Evolutionary conservation across 257 asterid genomes (phyloP).

Genomic region (Solanum tarapatanum): DNA sequence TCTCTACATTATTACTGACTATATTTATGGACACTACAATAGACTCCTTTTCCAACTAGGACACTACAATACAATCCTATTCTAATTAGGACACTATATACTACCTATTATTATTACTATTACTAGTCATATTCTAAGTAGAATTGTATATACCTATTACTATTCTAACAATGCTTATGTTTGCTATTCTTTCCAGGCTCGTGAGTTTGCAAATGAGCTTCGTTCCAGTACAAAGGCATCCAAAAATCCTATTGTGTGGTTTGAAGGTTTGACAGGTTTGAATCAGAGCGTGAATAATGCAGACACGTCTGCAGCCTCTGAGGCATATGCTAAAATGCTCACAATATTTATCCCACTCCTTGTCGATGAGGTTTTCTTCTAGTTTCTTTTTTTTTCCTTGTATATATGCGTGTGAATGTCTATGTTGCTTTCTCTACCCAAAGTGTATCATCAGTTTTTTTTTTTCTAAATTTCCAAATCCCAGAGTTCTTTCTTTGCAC

Average conservation of each 20-base stretch:
- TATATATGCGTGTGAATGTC: neutral
- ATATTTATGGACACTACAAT: neutral
- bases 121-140: neutral
- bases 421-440: neutral
- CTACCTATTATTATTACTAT: neutral
- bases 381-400: constrained; percentile 4
- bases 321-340: constrained; percentile 83
- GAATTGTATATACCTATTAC: neutral
- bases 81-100: neutral
- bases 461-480: constrained; percentile 5
- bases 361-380: constrained; percentile 73
- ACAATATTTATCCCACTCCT: constrained; percentile 84
- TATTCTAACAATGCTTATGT: neutral
- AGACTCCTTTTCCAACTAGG: neutral
- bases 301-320: constrained; percentile 79
- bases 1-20: neutral
- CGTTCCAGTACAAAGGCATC: constrained; percentile 81
- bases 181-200: constrained; percentile 51
- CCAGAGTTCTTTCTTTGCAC: constrained; percentile 94
- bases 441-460: neutral
- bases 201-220: constrained; percentile 96
- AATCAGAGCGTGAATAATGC: constrained; percentile 49
- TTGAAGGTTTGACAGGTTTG: constrained; percentile 66
- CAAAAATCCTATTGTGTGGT: constrained; percentile 67
- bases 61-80: neutral